These are phyloP conservation scores for Aaosphaeria pasadenensis DNA, from an alignment of 2,329 filamentous ascomycete species.

Conservation along the genomic window DNA sequence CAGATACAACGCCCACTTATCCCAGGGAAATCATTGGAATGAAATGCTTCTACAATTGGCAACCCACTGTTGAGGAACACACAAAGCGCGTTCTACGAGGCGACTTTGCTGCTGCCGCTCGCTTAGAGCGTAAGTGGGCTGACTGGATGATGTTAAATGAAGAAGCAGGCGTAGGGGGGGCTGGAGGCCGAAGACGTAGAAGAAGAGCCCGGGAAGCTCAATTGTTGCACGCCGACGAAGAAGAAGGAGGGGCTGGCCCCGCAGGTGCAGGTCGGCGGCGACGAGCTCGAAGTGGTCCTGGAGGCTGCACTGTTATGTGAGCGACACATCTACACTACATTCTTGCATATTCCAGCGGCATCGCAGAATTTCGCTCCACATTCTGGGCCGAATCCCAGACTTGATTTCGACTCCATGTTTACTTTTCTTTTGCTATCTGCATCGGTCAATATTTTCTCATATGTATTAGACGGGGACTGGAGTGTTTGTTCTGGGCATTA, in stretches of 20 bases:
- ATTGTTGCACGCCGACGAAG: conserved; percentile 75
- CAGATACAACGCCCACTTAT: conserved; percentile 49
- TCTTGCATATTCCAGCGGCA: background rate
- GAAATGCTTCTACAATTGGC: conserved; percentile 94
- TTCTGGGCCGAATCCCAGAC: too few species aligned
- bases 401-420: too few species aligned
- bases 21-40: conserved; percentile 78
- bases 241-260: conserved; percentile 56
- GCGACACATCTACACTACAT: background rate
- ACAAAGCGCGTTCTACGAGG: conserved; percentile 79
- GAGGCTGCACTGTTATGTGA: conserved; percentile 50
- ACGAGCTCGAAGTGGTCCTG: conserved; percentile 46
- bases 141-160: conserved; percentile 92
- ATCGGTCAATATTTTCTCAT: too few species aligned
- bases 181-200: conserved; percentile 65
- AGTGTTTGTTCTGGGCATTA: too few species aligned
- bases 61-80: conserved; percentile 92
- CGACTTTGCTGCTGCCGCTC: conserved; percentile 68
- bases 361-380: too few species aligned
- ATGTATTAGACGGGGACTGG: too few species aligned
- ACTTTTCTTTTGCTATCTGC: too few species aligned
- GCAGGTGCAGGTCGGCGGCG: conserved; percentile 42
- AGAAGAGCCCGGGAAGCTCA: conserved; percentile 79
- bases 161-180: conserved; percentile 69
- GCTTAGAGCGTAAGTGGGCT: conserved; percentile 88